A percentile compares a stretch with the other conserved stretches of the same genome.
Conservation (phyloP, 2,329 filamentous ascomycete genomes). For the Parasarocladium wereldwijsianum region DNA sequence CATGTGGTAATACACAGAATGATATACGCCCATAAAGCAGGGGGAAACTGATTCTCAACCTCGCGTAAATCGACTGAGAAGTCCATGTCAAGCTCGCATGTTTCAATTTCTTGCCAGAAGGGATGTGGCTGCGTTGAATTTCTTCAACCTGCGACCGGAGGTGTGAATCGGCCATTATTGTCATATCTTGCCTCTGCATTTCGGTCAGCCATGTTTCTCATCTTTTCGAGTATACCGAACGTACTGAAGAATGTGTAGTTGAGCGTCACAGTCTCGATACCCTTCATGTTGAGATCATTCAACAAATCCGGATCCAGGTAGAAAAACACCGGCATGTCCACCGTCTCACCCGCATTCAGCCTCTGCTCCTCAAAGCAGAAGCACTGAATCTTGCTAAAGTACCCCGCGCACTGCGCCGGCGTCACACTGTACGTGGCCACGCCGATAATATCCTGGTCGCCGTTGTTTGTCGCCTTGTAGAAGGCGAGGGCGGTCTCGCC, state of each 20-base stretch:
- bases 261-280: conserved; percentile 86
- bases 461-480: conserved; percentile 90
- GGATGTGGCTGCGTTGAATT: too few relatives aligned
- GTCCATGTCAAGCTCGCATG: too few relatives aligned
- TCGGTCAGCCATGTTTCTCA: conserved; percentile 25
- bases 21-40: too few relatives aligned
- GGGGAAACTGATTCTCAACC: too few relatives aligned
- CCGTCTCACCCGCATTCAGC: conserved; percentile 85
- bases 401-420: conserved; percentile 85
- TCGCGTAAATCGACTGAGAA: too few relatives aligned
- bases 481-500: conserved; percentile 96
- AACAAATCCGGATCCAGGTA: conserved; percentile 94
- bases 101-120: too few relatives aligned
- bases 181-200: conserved; percentile 28
- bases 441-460: conserved; percentile 86
- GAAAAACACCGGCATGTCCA: conserved; percentile 99
- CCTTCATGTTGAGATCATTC: conserved; percentile 83
- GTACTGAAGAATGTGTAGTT: conserved; percentile 98
- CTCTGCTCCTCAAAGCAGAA: conserved; percentile 98
- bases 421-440: conserved; percentile 97
- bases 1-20: too few relatives aligned
- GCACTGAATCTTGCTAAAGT: conserved; percentile 99
- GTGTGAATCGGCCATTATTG: conserved; percentile 27
- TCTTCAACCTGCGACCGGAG: conserved; percentile 16
- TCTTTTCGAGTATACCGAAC: conserved; percentile 22